Evolutionary conservation across 1,139 yeast species (phyloP), one percentile per base, ranked within the genome.

Genomic region (Hemisphaericaspora xylanilytica): DNA sequence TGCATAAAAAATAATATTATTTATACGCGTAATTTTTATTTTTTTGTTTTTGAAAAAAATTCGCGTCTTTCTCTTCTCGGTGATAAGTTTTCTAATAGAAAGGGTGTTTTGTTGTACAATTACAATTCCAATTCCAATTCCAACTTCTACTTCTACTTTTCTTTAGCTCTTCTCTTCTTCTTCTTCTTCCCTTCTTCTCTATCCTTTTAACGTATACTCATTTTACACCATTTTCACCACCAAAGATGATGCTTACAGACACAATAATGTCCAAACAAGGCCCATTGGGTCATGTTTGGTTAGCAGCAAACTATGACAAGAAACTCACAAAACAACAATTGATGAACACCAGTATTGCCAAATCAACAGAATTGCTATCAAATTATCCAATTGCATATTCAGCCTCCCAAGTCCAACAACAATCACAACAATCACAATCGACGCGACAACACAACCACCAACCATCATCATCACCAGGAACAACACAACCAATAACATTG

Each of bases 201-300:
- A n/a, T n/a, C n/a, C n/a, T n/a, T n/a, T n/a, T n/a, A n/a, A n/a
- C n/a, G n/a, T n/a, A n/a, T n/a, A n/a, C n/a, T n/a, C n/a, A n/a
- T n/a, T n/a, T n/a, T n/a, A n/a, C n/a, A n/a, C 21, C 21, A 20
- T 6, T 20, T 20, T 6, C 8, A 20, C 8, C 33, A 22, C 11
- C 8, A 4, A 22, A 9, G 20, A 31, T 4, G 9, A 45, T 43
- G 47, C 25, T 43, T 11, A 36, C 45, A 14, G 47, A 43, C 11
- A 33, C 50, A 13, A 35, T 46, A 22, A 45, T 80, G 17, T 67
- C 85, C 7, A 80, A 77, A 46, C 83, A 83, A 55, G 94, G 95
- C 3, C 95, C 96, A 2, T 67, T 89, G 51, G 95, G 95, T 5
- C 85, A 84, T 49, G 92, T 88, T 12, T 90, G 97, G 97, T 73